Evolutionary conservation across 768 basidiomycete genomes (phyloP), one percentile per base, ranked within the genome.

Genomic region (Solioccasus polychromus): DNA sequence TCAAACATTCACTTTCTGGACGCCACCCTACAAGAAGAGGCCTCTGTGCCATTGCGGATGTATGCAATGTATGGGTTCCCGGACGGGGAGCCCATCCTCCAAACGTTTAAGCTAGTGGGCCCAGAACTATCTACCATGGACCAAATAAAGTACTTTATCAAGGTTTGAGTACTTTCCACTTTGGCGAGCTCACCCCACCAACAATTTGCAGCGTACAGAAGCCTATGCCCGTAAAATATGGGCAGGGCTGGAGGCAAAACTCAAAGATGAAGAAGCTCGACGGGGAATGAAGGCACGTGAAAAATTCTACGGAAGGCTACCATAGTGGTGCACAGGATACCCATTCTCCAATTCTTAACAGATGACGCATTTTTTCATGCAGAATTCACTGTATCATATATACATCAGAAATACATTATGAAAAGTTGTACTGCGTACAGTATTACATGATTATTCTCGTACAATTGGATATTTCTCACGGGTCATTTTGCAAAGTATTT

Each of bases 1-100:
- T 72, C 81, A 3, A 71, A 78, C 3, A 59, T 72, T 4, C 79
- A 87, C 55, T 87, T 84, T 52, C 71, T 93, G 32, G 92, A 94
- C 48, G 88, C 88, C 8, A 82, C 80, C 0, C 59, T 68, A 3
- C 73, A 75, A 37, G 92, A 94, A 67, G 88, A 91, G 59, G 71
- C 81, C 0, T 79, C 88, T 0, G 76, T 78, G 0, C 76, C 82
- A 0, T 60, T 81, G 3, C 76, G 78, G 10, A 65, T 92, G 15
- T 63, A 90, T 17, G 58, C 85, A 0, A 71, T 83, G 44, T 86
- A 80, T 59, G 81, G 87, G 1, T 88, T 88, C 46, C 67, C 72
- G 0, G 46, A 54, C 17, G 57, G 63, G 8, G 47, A 66, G 23
- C 61, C 79, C 1, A 63, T 59, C 15, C 54, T 92, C 4, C 85